Conservation (phyloP, 192 early-diverging fungal species). For the Chytriomyces confervae region DNA sequence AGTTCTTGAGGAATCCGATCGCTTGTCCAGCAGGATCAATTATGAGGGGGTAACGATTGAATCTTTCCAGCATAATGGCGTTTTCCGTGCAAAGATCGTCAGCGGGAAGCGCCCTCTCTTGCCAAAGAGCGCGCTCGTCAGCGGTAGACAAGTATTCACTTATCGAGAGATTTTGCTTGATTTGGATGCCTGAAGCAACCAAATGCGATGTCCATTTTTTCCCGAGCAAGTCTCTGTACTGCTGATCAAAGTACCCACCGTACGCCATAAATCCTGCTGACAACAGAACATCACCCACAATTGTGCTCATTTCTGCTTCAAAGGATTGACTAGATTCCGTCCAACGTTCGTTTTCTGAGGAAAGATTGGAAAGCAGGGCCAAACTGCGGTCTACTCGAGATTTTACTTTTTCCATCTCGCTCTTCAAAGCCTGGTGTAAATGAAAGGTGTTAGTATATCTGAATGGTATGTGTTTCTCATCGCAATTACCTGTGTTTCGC, state of each 20-base stretch:
- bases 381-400: constrained; percentile 91
- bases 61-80: constrained; percentile 94
- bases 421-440: constrained; percentile 72
- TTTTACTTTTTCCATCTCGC: constrained; percentile 92
- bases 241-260: constrained; percentile 97
- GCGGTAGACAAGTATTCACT: constrained; percentile 90
- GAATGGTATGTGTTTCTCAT: too few relatives aligned
- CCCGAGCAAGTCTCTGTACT: constrained; percentile 83
- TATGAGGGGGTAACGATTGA: constrained; percentile 95
- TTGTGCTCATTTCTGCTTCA: constrained; percentile 95
- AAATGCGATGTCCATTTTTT: constrained; percentile 81
- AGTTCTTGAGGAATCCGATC: constrained; percentile 81
- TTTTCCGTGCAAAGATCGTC: constrained; percentile 98
- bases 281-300: constrained; percentile 95
- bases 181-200: constrained; percentile 68
- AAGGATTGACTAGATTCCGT: constrained; percentile 86
- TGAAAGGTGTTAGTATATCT: too few relatives aligned
- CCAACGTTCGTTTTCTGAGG: constrained; percentile 94
- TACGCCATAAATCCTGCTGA: constrained; percentile 94
- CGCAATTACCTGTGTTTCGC: constrained; percentile 65
- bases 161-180: constrained; percentile 82
- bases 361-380: constrained; percentile 83
- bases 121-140: constrained; percentile 92
- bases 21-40: constrained; percentile 98
- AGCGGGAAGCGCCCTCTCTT: constrained; percentile 78